Evolutionary conservation across 768 basidiomycete species (phyloP).

Genomic region (Roridomyces roridus): DNA sequence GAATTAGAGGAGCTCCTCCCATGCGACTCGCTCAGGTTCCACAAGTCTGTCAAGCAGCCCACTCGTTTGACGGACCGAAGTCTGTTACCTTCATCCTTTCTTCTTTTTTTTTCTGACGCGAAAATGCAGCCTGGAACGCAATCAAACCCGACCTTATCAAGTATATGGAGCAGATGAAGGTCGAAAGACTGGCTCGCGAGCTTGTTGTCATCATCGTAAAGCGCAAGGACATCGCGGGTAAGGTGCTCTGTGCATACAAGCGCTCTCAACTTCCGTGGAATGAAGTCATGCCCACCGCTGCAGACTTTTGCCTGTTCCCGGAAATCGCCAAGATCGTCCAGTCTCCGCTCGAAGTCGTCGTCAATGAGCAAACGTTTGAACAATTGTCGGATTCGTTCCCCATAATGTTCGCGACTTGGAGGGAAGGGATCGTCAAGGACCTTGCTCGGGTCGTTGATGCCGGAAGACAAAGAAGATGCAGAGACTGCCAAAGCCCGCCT

Average conservation of each 20-base stretch:
- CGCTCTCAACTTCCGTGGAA: slow-evolving; percentile 44
- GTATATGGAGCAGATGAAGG: slow-evolving; percentile 54
- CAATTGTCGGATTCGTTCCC: slow-evolving; percentile 44
- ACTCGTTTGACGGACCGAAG: slow-evolving; percentile 56
- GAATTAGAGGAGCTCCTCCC: slow-evolving; percentile 50
- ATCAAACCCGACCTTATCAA: slow-evolving; percentile 48
- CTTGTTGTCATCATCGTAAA: slow-evolving; percentile 42
- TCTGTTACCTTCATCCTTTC: slow-evolving; percentile 35
- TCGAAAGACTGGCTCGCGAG: slow-evolving; percentile 51
- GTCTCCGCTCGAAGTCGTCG: slow-evolving; percentile 42
- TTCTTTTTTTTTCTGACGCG: neutral
- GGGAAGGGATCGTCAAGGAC: slow-evolving; percentile 34
- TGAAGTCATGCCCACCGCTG: slow-evolving; percentile 51
- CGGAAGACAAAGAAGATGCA: neutral
- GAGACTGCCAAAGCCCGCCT: slow-evolving; percentile 29
- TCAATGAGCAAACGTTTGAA: slow-evolving; percentile 46
- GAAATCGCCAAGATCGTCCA: slow-evolving; percentile 46
- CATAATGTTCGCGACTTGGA: slow-evolving; percentile 47
- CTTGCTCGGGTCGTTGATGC: slow-evolving; percentile 31
- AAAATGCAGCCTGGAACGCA: slow-evolving; percentile 54
- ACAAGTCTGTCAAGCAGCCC: slow-evolving; percentile 54
- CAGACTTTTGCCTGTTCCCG: slow-evolving; percentile 52
- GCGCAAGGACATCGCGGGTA: slow-evolving; percentile 48
- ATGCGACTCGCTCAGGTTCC: slow-evolving; percentile 46
- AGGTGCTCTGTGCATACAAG: slow-evolving; percentile 51